Conservation (phyloP, 1,139 yeast genomes). For the Kluyveromyces sp. region DNA sequence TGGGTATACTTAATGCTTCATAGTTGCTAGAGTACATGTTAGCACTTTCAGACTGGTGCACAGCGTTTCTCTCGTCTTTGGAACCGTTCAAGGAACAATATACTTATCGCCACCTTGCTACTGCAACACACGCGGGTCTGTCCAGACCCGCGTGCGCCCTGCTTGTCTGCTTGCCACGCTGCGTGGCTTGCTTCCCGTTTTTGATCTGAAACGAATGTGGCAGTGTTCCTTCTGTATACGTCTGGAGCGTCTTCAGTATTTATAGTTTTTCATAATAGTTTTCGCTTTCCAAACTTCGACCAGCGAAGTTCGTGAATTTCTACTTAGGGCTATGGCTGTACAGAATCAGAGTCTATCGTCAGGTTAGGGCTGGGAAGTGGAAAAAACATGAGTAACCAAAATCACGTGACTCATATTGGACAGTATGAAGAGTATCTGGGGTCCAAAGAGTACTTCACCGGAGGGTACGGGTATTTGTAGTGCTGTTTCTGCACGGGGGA, state of each 20-base stretch:
- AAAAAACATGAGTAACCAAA: no score
- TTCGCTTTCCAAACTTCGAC: not conserved
- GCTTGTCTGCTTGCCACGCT: not conserved
- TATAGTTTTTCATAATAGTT: not conserved
- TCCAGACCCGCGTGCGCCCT: not conserved
- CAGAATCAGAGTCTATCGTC: not conserved
- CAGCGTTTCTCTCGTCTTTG: slow-evolving; percentile 34
- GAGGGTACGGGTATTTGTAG: not conserved
- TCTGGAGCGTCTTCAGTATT: no score
- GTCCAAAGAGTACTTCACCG: not conserved
- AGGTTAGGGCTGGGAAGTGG: not conserved
- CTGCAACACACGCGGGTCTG: not conserved
- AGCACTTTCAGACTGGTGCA: slow-evolving; percentile 34
- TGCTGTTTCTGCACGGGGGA: not conserved
- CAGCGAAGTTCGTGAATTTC: not conserved
- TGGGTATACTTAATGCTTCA: slow-evolving; percentile 35
- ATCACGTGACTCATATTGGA: not conserved
- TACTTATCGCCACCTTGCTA: slow-evolving; percentile 7
- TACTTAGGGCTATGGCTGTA: not conserved
- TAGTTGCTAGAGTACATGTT: slow-evolving; percentile 18
- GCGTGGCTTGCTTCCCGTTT: not conserved
- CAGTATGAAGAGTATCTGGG: not conserved
- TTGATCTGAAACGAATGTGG: not conserved
- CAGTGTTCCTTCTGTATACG: no score
- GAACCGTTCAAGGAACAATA: slow-evolving; percentile 4